These are phyloP conservation scores for Hyphopichia pseudoburtonii DNA, from an alignment of 1,139 yeast genomes.

Conservation along the genomic window DNA sequence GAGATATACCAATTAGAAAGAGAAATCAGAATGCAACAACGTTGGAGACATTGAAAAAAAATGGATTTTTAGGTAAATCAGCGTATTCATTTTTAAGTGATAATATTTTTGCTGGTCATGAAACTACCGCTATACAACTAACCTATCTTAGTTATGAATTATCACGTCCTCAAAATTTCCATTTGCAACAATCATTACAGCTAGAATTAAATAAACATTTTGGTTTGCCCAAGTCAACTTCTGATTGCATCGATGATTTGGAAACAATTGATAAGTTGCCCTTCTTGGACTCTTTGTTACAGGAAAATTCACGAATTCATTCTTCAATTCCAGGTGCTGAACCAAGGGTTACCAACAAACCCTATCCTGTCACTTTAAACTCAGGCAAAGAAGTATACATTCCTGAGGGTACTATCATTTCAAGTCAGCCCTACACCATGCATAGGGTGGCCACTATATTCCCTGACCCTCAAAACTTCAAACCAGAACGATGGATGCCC, in stretches of 20 bases:
- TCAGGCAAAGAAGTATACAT: slow-evolving; percentile 27
- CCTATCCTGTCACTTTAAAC: slow-evolving; percentile 19
- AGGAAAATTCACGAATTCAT: slow-evolving; percentile 61
- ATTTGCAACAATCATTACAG: slow-evolving; percentile 42
- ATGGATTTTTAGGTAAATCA: slow-evolving; percentile 29
- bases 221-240: slow-evolving; percentile 27
- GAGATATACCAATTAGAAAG: slow-evolving; percentile 22
- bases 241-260: slow-evolving; percentile 28
- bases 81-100: slow-evolving; percentile 45
- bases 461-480: slow-evolving; percentile 49
- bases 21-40: slow-evolving; percentile 28
- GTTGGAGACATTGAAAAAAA: slow-evolving; percentile 32
- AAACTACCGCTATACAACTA: slow-evolving; percentile 70
- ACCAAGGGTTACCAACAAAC: slow-evolving; percentile 51
- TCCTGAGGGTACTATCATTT: slow-evolving; percentile 58
- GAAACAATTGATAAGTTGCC: slow-evolving; percentile 51
- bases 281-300: slow-evolving; percentile 55
- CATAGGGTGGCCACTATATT: slow-evolving; percentile 55
- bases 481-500: slow-evolving; percentile 64
- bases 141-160: slow-evolving; percentile 61
- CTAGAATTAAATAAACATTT: slow-evolving; percentile 40
- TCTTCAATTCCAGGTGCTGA: slow-evolving; percentile 77
- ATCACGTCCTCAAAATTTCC: slow-evolving; percentile 47
- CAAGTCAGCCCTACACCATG: slow-evolving; percentile 65
- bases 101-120: slow-evolving; percentile 66